Evolutionary conservation across 345 rosid genomes (phyloP).

Genomic region (Citrus reticulata): DNA sequence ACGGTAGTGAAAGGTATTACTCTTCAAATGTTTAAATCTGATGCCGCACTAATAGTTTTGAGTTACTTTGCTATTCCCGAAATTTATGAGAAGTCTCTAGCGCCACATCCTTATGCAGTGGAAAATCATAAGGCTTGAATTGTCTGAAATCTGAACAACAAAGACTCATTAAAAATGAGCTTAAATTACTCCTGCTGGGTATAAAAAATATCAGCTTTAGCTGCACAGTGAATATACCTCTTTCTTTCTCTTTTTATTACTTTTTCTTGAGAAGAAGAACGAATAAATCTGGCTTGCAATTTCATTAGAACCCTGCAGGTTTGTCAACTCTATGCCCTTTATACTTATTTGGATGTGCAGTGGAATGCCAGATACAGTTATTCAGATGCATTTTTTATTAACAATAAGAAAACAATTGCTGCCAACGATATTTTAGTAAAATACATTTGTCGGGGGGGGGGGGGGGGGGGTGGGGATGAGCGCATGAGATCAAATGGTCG

Average conservation of each 20-base stretch:
- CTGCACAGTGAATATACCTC: background rate
- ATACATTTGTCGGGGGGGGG: background rate
- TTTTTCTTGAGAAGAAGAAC: background rate
- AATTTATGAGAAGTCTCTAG: background rate
- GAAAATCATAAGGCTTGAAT: background rate
- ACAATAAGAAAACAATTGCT: background rate
- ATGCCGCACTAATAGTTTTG: too few species aligned
- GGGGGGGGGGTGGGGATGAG: too few species aligned
- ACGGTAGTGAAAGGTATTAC: constrained; percentile 68
- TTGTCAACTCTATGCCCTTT: background rate
- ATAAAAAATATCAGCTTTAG: too few species aligned
- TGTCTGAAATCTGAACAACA: background rate
- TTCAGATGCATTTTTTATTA: background rate
- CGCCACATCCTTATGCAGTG: background rate
- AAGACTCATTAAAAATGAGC: background rate
- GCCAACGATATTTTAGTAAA: background rate
- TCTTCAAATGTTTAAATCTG: background rate
- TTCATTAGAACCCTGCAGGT: background rate
- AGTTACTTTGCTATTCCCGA: too few species aligned
- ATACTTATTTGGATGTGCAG: background rate
- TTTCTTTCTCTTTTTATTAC: background rate
- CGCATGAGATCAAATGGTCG: background rate
- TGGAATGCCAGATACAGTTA: background rate
- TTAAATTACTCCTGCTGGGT: too few species aligned
- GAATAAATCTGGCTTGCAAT: background rate